Base-by-base conservation (phyloP, 2,329 filamentous ascomycete species). In the Achaetomium macrosporum region DNA sequence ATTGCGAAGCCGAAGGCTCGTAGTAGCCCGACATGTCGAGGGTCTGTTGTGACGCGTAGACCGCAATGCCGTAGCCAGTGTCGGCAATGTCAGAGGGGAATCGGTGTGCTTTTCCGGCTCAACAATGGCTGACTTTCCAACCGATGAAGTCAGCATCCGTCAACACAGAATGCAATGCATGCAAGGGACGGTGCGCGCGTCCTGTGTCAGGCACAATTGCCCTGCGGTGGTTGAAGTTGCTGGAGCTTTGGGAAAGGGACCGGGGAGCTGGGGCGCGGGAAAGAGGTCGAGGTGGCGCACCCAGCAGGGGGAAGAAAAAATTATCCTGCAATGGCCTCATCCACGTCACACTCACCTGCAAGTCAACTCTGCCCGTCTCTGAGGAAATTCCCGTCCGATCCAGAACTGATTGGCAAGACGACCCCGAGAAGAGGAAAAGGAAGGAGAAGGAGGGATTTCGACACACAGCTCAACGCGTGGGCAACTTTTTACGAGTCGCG, bases 11-110 rank as follows among this genome's bases (percentile, higher is more conserved):
- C 42, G 58, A 54, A 40, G 60, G 51, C 41, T 65, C 63, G 58
- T 65, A 65, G 59, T 65, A 65, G 47, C 49, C 53, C 54, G 62
- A 61, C 63, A 65, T 65, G 56, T 16, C 59, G 51, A 31, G 17
- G 43, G 10, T n/a, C 13, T n/a, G 35, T 13, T 13, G 53, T 44
- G 39, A 50, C 25, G 48, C 39, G 44, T 45, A 53, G 54, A 55
- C 51, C 55, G 54, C 53, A 56, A 49, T 42, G 57, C 51, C 51
- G 57, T 56, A 57, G 54, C 53, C 50, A 57, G 42, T 46, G 43
- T 55, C 45, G 43, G 50, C 37, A 40, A 44, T 19, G 37, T 15
- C 30, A 8, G 39, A 39, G 39, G 36, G 31, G 44, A 46, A 35
- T 41, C 19, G 37, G n/a, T 15, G 46, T 48, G 48, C 42, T 43